Percentiles rank a stretch among this genome's conserved stretches.
phyloP scores from a whole-genome alignment of 805 yeast species.

The Wickerhamomyces kurtzmanii region DNA sequence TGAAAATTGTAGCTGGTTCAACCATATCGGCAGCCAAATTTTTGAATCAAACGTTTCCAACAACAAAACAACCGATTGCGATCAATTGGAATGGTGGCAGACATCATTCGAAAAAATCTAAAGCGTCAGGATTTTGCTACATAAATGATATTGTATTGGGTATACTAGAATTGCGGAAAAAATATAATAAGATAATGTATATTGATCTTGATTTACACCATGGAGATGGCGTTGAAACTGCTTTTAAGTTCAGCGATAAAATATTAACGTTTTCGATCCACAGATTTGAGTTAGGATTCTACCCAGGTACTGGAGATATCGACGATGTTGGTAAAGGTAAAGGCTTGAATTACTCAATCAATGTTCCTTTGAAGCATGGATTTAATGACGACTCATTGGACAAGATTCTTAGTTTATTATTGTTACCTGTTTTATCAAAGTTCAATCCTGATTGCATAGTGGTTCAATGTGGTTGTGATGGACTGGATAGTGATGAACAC shows the following conservation, averaged over 20 bases:
- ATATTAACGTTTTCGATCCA: constrained; percentile 60
- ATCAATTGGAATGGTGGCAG: constrained; percentile 78
- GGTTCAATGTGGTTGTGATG: constrained; percentile 69
- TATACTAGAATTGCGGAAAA: constrained; percentile 38
- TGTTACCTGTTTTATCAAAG: constrained; percentile 28
- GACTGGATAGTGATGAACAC: constrained; percentile 52
- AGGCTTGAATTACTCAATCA: constrained; percentile 29
- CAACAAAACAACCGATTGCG: constrained; percentile 24
- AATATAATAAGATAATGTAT: constrained; percentile 40
- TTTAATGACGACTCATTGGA: constrained; percentile 34
- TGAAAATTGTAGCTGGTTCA: constrained; percentile 42
- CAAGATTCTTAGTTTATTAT: constrained; percentile 26
- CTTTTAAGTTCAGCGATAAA: constrained; percentile 43
- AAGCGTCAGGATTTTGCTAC: constrained; percentile 66
- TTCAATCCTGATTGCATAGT: constrained; percentile 45
- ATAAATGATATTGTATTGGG: constrained; percentile 58
- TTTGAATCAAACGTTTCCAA: constrained; percentile 10
- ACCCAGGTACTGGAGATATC: constrained; percentile 58
- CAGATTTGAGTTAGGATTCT: constrained; percentile 55
- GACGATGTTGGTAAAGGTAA: constrained; percentile 25
- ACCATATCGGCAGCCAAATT: constrained; percentile 39
- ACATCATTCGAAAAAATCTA: constrained; percentile 49
- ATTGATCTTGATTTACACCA: constrained; percentile 71
- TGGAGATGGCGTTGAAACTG: constrained; percentile 71
- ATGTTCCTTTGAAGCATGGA: constrained; percentile 52